Base-by-base conservation (phyloP, 495 filamentous ascomycete genomes). In the Baudoinia panamericana region DNA sequence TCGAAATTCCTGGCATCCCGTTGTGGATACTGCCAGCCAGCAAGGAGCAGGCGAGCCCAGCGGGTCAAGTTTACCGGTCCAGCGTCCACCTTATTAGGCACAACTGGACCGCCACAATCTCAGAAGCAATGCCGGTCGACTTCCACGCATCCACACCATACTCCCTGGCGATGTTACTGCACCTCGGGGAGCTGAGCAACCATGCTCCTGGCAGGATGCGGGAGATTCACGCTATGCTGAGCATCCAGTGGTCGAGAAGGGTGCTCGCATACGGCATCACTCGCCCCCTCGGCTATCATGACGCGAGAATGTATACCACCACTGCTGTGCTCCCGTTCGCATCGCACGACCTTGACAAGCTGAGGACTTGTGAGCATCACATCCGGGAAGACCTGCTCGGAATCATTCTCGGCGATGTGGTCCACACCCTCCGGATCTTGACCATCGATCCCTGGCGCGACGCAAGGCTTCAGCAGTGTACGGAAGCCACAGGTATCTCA, bases 251-350 rank as follows among this genome's bases (percentile, higher is more conserved):
- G 23, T 5, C 8, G 16, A 39, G 28, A 23, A 12, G 30, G 36
- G 36, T 28, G 36, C 28, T 28, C 36, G 19, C n/a, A 6, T 39
- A 28, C 36, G 36, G 36, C 23, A n/a, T 39, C 16, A 39, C 36
- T 23, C 24, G 11, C 10, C 9, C 25, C 25, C n/a, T 27, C 25
- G n/a, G 7, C 25, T 7, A 27, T 27, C 25, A 27, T 7, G 25
- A 27, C 25, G 7, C 7, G 25, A 7, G n/a, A 27, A n/a, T n/a
- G 25, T 37, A 16, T 2, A 23, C 12, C 19, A 37, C 34, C 9
- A 5, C 13, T 9, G 21, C 21, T 19, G 9, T 8, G 20, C 18
- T 23, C 31, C 12, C 28, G 31, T 5, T 34, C 3, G 4, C 11
- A 10, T 17, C 31, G 4, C 31, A 12, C 15, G 17, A 4, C 30